Percentiles rank a stretch among this genome's conserved stretches.
Conservation (phyloP, 352 stramenopile genomes). For the Pythium dissotocum region DNA sequence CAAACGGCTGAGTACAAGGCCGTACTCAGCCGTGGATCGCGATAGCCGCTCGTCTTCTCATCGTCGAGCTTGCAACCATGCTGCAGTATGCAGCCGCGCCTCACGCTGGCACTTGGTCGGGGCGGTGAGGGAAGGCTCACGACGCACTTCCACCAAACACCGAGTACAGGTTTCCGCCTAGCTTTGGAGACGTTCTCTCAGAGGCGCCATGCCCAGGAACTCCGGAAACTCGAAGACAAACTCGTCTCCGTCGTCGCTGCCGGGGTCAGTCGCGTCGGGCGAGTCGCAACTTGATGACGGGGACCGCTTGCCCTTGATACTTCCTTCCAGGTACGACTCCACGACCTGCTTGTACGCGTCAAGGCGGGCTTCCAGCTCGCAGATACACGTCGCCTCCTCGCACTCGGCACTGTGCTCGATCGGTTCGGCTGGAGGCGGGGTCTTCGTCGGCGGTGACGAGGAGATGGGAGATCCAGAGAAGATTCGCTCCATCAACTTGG, state of each 20-base stretch:
- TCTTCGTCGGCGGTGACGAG: constrained; percentile 32
- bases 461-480: constrained; percentile 51
- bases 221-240: constrained; percentile 50
- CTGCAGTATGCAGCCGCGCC: constrained; percentile 1
- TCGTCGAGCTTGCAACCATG: constrained; percentile 23
- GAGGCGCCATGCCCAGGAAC: constrained; percentile 37
- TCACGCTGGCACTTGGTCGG: constrained; percentile 7
- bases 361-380: constrained; percentile 50
- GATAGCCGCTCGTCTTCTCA: constrained; percentile 26
- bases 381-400: constrained; percentile 39
- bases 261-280: constrained; percentile 22
- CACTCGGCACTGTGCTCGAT: constrained; percentile 18
- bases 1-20: neutral
- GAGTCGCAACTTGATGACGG: constrained; percentile 13
- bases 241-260: constrained; percentile 49
- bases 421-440: neutral
- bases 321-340: constrained; percentile 57
- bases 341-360: constrained; percentile 60
- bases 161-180: constrained; percentile 8
- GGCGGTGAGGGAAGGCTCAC: constrained; percentile 4
- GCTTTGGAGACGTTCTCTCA: constrained; percentile 27
- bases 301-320: constrained; percentile 44
- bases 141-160: constrained; percentile 12
- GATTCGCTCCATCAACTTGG: constrained; percentile 68
- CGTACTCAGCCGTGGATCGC: neutral